Percentiles rank a stretch among this genome's conserved stretches.
phyloP scores from a whole-genome alignment of 2,329 filamentous ascomycete species.

The Septoria linicola region DNA sequence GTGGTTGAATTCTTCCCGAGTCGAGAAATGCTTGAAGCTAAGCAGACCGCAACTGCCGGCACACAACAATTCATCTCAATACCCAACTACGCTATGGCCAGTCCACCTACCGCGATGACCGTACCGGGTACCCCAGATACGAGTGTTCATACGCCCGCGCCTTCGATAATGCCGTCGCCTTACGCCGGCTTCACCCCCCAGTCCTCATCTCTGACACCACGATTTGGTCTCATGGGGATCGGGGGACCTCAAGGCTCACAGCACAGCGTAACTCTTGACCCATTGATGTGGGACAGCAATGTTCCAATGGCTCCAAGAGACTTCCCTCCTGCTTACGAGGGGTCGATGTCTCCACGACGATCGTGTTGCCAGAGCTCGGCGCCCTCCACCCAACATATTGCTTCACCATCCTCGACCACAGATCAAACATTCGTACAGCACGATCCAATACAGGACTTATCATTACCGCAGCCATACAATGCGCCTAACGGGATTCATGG shows the following conservation, averaged over 20 bases:
- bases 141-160: constrained; percentile 13
- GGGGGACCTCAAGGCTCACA: constrained; percentile 30
- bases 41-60: constrained; percentile 16
- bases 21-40: constrained; percentile 32
- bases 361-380: constrained; percentile 33
- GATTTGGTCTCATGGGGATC: constrained; percentile 38
- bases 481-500: not conserved
- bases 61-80: constrained; percentile 22
- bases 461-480: constrained; percentile 7
- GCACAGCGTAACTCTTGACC: constrained; percentile 23
- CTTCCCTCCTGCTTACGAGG: constrained; percentile 20
- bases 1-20: constrained; percentile 33
- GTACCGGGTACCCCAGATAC: constrained; percentile 22
- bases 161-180: constrained; percentile 18
- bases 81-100: constrained; percentile 23
- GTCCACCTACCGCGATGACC: constrained; percentile 17
- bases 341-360: constrained; percentile 16
- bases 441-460: constrained; percentile 12
- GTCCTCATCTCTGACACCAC: constrained; percentile 25
- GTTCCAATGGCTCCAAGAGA: constrained; percentile 29
- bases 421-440: constrained; percentile 12
- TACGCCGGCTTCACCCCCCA: constrained; percentile 20
- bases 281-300: constrained; percentile 31
- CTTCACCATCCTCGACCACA: constrained; percentile 14
- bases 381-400: constrained; percentile 14